phyloP scores from a whole-genome alignment of 139 green algal species.

The Astrephomene gubernaculifera region DNA sequence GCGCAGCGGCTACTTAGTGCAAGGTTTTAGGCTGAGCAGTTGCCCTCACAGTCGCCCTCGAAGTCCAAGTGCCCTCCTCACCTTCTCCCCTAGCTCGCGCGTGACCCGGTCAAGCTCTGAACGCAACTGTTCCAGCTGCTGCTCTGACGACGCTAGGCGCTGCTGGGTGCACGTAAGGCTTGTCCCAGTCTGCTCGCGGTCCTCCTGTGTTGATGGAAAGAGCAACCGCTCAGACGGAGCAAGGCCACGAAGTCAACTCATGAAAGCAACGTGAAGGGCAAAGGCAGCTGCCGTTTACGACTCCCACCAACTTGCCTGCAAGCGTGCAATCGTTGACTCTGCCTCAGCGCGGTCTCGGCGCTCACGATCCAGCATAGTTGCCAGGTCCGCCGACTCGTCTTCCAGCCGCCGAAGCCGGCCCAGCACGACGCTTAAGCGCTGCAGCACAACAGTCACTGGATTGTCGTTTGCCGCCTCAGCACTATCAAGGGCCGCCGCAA shows the following conservation, averaged over 20 bases:
- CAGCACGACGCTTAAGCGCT: neutral
- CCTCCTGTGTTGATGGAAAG: neutral
- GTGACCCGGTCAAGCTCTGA: neutral
- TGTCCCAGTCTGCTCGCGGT: neutral
- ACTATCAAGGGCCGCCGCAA: neutral
- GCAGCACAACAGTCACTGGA: neutral
- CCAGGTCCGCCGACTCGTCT: neutral
- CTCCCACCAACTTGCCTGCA: neutral
- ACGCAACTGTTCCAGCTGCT: neutral
- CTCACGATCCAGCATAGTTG: neutral
- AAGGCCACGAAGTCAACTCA: neutral
- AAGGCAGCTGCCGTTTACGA: too few relatives aligned
- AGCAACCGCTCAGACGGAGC: neutral
- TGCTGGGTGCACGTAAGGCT: neutral
- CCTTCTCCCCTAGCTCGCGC: neutral
- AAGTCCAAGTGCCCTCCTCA: neutral
- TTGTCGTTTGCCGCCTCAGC: neutral
- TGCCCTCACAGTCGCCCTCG: too few relatives aligned
- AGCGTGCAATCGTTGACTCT: neutral
- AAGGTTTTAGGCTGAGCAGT: too few relatives aligned
- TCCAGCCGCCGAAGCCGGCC: neutral
- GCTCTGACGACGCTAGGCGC: neutral
- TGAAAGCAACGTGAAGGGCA: neutral
- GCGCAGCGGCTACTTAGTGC: too few relatives aligned
- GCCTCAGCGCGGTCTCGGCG: neutral